Base-by-base conservation (phyloP, 495 filamentous ascomycete genomes). In the Parathielavia appendiculata region DNA sequence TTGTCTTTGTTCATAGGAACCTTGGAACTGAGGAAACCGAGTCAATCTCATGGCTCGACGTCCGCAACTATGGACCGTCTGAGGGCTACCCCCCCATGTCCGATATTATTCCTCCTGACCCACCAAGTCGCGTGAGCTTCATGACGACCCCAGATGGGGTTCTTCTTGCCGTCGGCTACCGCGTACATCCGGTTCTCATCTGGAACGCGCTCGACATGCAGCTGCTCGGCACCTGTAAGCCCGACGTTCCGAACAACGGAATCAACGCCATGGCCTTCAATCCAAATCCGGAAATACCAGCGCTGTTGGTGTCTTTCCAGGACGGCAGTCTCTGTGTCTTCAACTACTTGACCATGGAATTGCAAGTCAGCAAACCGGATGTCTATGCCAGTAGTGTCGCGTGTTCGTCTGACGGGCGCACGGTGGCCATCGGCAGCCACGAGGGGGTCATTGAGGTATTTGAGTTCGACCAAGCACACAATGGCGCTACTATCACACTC, bases 361-460 rank as follows among this genome's bases (percentile, higher is more conserved):
- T 58, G 40, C 40, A 51, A 11, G 22, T 14, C 14, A 16, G 19
- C 9, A 51, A 12, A 3, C 50, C 26, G 17, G 12, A 52, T 8
- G 51, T 52, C 10, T 58, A 58, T 44, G 65, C 66, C 14, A 49
- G 65, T 34, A 53, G 53, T 46, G 12, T 74, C 2, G 66, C 68
- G 14, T 66, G 60, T 54, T 70, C 68, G 1, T 54, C 62, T 14
- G 55, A 72, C 55, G 69, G 69, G 41, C 56, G 57, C 26, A 64
- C 26, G 2, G 54, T 73, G 14, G 48, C 61, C 5, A 54, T 57
- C 0, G 71, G 67, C 5, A 63, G 40, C 44, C 54, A 38, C 17
- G 35, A 60, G 11, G 71, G 71, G 1, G 46, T 49, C 5, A 63
- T 73, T 35, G 60, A 70, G 43, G 53, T 73, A 1, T 69, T 69